phyloP scores from a whole-genome alignment of 805 yeast genomes.

The Metschnikowia cerradonensis region DNA sequence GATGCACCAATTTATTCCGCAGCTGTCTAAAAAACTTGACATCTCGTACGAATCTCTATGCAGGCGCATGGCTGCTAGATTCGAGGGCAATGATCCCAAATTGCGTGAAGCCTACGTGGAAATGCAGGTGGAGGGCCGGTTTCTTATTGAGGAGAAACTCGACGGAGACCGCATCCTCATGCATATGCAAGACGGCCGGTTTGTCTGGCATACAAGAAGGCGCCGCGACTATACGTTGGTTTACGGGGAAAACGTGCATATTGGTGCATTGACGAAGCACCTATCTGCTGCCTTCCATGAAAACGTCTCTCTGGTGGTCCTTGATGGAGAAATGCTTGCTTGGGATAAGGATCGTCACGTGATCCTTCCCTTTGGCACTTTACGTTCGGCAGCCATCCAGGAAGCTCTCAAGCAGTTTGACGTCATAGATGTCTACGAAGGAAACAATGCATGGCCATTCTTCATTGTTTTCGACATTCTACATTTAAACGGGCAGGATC shows the following conservation, averaged over 20 bases:
- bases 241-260: conserved; percentile 53
- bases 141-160: conserved; percentile 82
- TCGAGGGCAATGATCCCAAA: conserved; percentile 16
- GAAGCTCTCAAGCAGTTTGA: conserved; percentile 40
- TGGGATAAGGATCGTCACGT: conserved; percentile 58
- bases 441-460: conserved; percentile 44
- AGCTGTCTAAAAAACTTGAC: conserved; percentile 57
- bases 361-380: conserved; percentile 75
- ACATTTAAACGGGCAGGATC: conserved; percentile 59
- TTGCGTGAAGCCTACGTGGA: conserved; percentile 17
- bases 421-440: conserved; percentile 19
- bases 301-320: conserved; percentile 37
- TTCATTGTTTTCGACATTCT: conserved; percentile 71
- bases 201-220: conserved; percentile 58
- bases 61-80: conserved; percentile 33
- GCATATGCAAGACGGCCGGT: conserved; percentile 47
- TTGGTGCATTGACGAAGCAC: conserved; percentile 55
- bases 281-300: conserved; percentile 40
- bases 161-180: conserved; percentile 89
- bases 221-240: conserved; percentile 69
- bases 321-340: conserved; percentile 95
- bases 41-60: conserved; percentile 49
- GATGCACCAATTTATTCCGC: conserved; percentile 67
- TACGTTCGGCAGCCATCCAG: conserved; percentile 65
- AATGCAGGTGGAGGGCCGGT: conserved; percentile 26